Evolutionary conservation across 1,139 yeast genomes (phyloP).

Genomic region (Scheffersomyces stambukii): DNA sequence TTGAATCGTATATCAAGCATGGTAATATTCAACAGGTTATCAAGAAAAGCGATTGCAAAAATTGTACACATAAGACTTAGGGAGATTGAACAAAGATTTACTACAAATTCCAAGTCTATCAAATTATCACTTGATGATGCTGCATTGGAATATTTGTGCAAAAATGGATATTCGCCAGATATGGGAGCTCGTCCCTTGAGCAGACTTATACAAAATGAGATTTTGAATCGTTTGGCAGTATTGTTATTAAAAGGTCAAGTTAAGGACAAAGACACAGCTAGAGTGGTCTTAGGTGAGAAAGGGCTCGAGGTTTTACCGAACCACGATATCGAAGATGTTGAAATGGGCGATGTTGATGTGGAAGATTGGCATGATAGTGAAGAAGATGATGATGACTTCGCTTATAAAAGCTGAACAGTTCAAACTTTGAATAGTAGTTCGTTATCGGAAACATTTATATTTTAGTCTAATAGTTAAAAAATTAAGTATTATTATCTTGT

Average conservation of each 20-base stretch:
- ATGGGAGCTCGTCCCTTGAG: slow-evolving; percentile 98
- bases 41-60: slow-evolving; percentile 87
- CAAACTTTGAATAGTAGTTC: too few relatives aligned
- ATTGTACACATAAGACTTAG: slow-evolving; percentile 79
- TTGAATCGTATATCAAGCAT: slow-evolving; percentile 92
- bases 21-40: slow-evolving; percentile 86
- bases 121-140: slow-evolving; percentile 63
- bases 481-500: too few relatives aligned
- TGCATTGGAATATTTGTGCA: slow-evolving; percentile 77
- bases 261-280: slow-evolving; percentile 79
- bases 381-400: slow-evolving; percentile 44
- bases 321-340: slow-evolving; percentile 64
- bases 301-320: slow-evolving; percentile 83
- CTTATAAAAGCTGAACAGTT: neutral
- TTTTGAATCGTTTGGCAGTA: slow-evolving; percentile 85
- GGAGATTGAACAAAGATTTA: slow-evolving; percentile 85
- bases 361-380: slow-evolving; percentile 53
- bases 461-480: too few relatives aligned
- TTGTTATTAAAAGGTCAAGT: slow-evolving; percentile 83
- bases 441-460: too few relatives aligned
- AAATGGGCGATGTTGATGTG: slow-evolving; percentile 51
- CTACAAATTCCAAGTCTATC: slow-evolving; percentile 73
- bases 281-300: slow-evolving; percentile 53
- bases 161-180: slow-evolving; percentile 86
- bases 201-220: slow-evolving; percentile 84